phyloP scores from a whole-genome alignment of 192 early-diverging fungal species.

The Cladochytrium replicatum region DNA sequence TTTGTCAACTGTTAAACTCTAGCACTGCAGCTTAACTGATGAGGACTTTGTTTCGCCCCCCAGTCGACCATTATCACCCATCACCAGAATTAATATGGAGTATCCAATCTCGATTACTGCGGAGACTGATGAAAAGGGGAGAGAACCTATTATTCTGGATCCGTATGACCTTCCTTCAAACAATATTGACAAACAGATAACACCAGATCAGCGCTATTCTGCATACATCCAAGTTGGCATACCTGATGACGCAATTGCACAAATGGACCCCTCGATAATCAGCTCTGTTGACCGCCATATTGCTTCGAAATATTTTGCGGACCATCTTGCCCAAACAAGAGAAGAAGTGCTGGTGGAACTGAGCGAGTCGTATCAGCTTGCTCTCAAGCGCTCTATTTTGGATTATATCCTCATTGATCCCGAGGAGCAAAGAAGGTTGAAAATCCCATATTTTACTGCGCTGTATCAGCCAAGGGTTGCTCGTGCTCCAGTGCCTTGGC shows the following conservation, averaged over 20 bases:
- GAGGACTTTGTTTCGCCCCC: neutral
- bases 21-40: too few species aligned
- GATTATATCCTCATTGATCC: slow-evolving; percentile 51
- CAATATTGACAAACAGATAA: slow-evolving; percentile 42
- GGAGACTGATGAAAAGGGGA: too few species aligned
- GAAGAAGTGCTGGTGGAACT: slow-evolving; percentile 30
- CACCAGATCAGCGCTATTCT: slow-evolving; percentile 45
- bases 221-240: slow-evolving; percentile 40
- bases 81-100: slow-evolving; percentile 11
- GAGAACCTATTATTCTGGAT: slow-evolving; percentile 25
- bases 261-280: slow-evolving; percentile 25
- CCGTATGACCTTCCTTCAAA: slow-evolving; percentile 37
- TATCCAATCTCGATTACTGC: neutral
- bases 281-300: slow-evolving; percentile 19
- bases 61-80: slow-evolving; percentile 31
- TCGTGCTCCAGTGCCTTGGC: slow-evolving; percentile 54
- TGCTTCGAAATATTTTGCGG: slow-evolving; percentile 18
- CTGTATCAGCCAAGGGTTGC: slow-evolving; percentile 30
- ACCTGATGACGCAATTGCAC: slow-evolving; percentile 27
- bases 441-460: slow-evolving; percentile 28
- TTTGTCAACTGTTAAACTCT: too few species aligned
- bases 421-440: slow-evolving; percentile 33
- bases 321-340: slow-evolving; percentile 17
- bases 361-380: slow-evolving; percentile 23
- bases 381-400: slow-evolving; percentile 40